Evolutionary conservation across 176 grass and related monocot genomes (phyloP).

Genomic region (Oryza meyeriana): DNA sequence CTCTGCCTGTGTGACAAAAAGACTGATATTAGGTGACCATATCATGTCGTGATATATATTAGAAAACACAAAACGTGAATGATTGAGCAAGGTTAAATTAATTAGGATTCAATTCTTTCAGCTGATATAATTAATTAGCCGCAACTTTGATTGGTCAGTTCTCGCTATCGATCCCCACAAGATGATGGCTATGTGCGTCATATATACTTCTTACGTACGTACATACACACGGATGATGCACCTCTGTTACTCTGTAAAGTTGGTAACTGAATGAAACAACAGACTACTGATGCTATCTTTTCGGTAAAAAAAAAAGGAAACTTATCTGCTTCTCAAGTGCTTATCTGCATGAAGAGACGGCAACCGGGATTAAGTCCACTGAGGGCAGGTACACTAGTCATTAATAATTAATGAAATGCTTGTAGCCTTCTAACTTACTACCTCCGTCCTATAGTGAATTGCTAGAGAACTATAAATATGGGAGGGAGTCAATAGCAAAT

Average conservation of each 20-base stretch:
- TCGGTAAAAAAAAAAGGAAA: neutral
- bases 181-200: neutral
- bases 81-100: neutral
- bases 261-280: no score
- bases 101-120: neutral
- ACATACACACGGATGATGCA: neutral
- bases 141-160: neutral
- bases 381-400: no score
- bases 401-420: no score
- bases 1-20: neutral
- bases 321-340: neutral
- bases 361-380: neutral
- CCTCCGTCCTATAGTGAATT: no score
- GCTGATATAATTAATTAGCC: neutral
- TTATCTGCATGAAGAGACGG: neutral
- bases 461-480: no score
- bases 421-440: no score
- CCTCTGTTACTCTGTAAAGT: neutral
- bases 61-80: neutral
- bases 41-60: neutral
- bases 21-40: neutral
- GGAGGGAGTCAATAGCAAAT: no score
- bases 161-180: neutral
- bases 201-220: neutral
- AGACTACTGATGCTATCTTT: neutral